Base-by-base conservation (phyloP, 2,329 filamentous ascomycete genomes). In the Bipolaris oryzae region DNA sequence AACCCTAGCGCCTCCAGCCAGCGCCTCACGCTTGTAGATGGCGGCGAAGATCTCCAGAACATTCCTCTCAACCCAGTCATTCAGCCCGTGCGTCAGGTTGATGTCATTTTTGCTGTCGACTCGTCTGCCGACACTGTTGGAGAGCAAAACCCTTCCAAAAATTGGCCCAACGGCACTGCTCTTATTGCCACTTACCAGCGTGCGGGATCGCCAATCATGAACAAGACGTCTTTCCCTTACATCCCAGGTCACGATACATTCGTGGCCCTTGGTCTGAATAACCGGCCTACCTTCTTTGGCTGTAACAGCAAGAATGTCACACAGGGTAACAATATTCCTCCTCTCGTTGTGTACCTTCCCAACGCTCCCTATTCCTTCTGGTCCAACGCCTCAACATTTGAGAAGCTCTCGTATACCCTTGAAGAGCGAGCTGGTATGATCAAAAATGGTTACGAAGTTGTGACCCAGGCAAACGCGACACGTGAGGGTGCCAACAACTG, bases 271-370 rank as follows among this genome's bases (percentile, higher is more conserved):
- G 88, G 89, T 3, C 79, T 94, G 5, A 94, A 92, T 80, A 84
- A 81, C 57, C 83, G 82, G 4, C 91, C 91, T 0, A 89, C 88
- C 1, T 93, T 95, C 81, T 95, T 95, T 71, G 91, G 91, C 42
- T 95, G 91, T 76, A 79, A 91, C 71, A 80, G 81, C 34, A 79
- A 79, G 49, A 91, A 92, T 75, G 81, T 85, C 46, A 87, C 86
- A 0, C 18, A 57, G 35, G 76, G 77, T 9, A 68, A 77, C 20
- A 76, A 77, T 21, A 72, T 78, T 9, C 77, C 84, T 0, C 92
- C 92, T 0, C 77, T 96, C 1, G 80, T 96, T 60, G 90, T 96
- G 62, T 99, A 99, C 79, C 76, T 98, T 43, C 91, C 95, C 55
- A 96, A 95, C 72, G 83, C 88, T 20, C 93, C 92, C 1, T 96